A percentile compares a stretch with the other conserved stretches of the same genome.
These are phyloP conservation scores for Graphilbum ipis-grandicollis DNA, from an alignment of 2,329 filamentous ascomycete genomes.

Conservation along the genomic window DNA sequence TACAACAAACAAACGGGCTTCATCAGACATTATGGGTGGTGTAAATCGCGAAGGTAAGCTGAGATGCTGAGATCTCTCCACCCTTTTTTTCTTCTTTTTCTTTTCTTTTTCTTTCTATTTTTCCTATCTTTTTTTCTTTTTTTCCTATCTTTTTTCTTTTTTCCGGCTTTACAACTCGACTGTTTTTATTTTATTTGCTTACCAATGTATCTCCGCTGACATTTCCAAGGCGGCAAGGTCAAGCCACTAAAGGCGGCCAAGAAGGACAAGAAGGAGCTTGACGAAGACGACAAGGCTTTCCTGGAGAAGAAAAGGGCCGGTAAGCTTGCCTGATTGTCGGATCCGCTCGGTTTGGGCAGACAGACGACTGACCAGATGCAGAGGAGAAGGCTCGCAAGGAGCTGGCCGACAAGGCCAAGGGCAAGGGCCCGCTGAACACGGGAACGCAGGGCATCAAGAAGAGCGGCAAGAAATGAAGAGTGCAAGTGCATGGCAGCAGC, in stretches of 20 bases:
- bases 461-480: constrained; percentile 78
- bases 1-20: no score
- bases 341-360: no score
- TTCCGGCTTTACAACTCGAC: no score
- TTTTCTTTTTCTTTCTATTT: no score
- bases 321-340: no score
- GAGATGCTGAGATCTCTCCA: neutral
- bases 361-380: constrained; percentile 13
- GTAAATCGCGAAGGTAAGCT: constrained; percentile 43
- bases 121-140: no score
- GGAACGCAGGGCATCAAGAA: constrained; percentile 90
- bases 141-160: no score
- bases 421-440: constrained; percentile 76
- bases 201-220: no score
- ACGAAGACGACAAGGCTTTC: constrained; percentile 74
- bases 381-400: constrained; percentile 79
- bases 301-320: constrained; percentile 72
- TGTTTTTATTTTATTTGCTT: no score
- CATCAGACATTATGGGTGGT: constrained; percentile 51
- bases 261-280: constrained; percentile 66
- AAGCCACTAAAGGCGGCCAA: constrained; percentile 81
- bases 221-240: constrained; percentile 52
- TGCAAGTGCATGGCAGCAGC: no score
- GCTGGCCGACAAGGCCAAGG: constrained; percentile 61
- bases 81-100: no score